A percentile compares a stretch with the other conserved stretches of the same genome.
Evolutionary conservation across 306 rosid species (phyloP).

Genomic region (Cucumis melo): DNA sequence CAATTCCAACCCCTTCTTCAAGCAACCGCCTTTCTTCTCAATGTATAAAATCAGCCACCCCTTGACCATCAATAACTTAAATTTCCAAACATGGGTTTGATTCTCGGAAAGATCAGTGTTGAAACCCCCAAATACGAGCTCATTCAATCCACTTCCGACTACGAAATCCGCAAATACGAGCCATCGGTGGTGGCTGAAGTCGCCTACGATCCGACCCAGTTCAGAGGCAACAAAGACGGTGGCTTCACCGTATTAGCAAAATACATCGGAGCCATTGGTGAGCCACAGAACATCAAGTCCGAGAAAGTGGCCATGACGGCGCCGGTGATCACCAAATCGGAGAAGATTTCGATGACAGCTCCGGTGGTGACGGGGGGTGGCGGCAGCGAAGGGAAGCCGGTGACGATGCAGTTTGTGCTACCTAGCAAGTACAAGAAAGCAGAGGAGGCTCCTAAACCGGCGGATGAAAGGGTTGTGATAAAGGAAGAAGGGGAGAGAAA

Average conservation of each 20-base stretch:
- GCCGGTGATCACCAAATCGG: constrained; percentile 60
- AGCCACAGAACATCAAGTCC: constrained; percentile 54
- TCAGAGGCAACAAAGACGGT: constrained; percentile 72
- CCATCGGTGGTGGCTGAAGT: constrained; percentile 61
- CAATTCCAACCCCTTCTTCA: neutral
- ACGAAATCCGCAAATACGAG: constrained; percentile 57
- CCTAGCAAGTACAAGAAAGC: constrained; percentile 45
- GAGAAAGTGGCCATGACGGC: constrained; percentile 82
- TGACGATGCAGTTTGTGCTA: constrained; percentile 64
- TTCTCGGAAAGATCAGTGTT: constrained; percentile 54
- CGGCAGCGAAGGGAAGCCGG: constrained; percentile 17
- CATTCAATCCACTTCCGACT: constrained; percentile 33
- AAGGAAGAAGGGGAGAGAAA: constrained; percentile 61
- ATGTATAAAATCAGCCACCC: neutral
- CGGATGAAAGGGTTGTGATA: constrained; percentile 65
- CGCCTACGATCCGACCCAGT: constrained; percentile 57
- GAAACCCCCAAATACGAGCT: constrained; percentile 50
- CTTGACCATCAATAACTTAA: neutral
- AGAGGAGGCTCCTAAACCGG: constrained; percentile 78
- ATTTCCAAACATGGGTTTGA: constrained; percentile 49
- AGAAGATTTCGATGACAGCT: constrained; percentile 63
- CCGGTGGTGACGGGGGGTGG: constrained; percentile 50
- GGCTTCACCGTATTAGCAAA: constrained; percentile 58
- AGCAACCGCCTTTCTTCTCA: neutral
- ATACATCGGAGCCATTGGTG: constrained; percentile 72